Evolutionary conservation across 2,329 filamentous ascomycete genomes (phyloP).

Genomic region (Didymella segeticola): DNA sequence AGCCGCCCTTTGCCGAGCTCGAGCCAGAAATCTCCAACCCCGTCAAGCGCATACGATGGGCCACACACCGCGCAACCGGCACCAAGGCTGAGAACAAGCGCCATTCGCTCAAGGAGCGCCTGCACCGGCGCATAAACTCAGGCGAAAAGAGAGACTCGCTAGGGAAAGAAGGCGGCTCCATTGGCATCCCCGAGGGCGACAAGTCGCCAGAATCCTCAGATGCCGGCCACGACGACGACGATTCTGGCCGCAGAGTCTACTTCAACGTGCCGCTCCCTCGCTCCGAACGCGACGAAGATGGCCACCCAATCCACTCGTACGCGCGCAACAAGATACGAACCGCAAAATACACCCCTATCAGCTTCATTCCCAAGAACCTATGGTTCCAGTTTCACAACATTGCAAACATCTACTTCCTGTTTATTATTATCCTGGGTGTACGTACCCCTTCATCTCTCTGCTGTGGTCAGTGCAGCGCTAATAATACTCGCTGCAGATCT

Average conservation of each 20-base stretch:
- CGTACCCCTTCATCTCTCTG: constrained; percentile 51
- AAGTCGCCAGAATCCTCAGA: constrained; percentile 51
- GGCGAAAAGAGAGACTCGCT: constrained; percentile 67
- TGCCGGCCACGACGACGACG: constrained; percentile 48
- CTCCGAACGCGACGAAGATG: constrained; percentile 79
- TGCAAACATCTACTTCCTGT: constrained; percentile 97
- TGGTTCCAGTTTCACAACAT: constrained; percentile 99
- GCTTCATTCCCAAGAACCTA: constrained; percentile 94
- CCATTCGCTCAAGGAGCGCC: constrained; percentile 78
- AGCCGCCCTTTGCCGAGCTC: constrained; percentile 31
- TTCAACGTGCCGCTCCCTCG: constrained; percentile 85
- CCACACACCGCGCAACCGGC: constrained; percentile 84
- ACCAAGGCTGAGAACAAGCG: constrained; percentile 80
- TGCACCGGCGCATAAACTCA: constrained; percentile 66
- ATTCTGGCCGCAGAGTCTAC: constrained; percentile 67
- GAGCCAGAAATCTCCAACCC: constrained; percentile 64
- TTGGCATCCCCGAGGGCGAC: constrained; percentile 47
- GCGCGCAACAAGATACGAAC: constrained; percentile 96
- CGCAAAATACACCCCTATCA: constrained; percentile 94
- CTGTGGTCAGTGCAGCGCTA: constrained; percentile 25
- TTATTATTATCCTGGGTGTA: constrained; percentile 93
- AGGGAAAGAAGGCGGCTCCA: constrained; percentile 43
- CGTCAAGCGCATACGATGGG: constrained; percentile 89
- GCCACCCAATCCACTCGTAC: constrained; percentile 72
- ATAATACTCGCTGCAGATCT: constrained; percentile 69